phyloP scores from a whole-genome alignment of 257 asterid genomes.

The Scutellaria minor region DNA sequence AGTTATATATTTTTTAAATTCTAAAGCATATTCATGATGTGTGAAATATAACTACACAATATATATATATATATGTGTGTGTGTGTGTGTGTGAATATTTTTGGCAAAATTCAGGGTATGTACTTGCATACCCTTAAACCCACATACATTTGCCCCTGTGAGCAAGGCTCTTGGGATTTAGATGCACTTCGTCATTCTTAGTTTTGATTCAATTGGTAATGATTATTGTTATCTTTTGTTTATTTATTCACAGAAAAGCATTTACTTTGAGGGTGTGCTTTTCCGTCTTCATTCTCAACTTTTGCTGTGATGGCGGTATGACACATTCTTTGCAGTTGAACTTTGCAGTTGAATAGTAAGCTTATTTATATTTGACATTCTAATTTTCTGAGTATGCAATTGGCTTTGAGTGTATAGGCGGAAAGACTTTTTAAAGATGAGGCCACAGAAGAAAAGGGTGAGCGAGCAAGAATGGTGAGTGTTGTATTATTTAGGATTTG shows the following conservation, averaged over 20 bases:
- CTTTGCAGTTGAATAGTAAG: slow-evolving; percentile 23
- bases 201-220: no score
- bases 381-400: neutral
- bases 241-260: slow-evolving; percentile 22
- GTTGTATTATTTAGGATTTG: slow-evolving; percentile 2
- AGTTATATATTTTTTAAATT: no score
- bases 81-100: no score
- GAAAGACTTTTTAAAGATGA: slow-evolving; percentile 82
- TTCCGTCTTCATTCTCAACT: slow-evolving; percentile 23
- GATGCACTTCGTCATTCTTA: no score
- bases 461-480: slow-evolving; percentile 93
- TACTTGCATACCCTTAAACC: no score
- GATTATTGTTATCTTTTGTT: neutral
- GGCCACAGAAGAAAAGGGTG: slow-evolving; percentile 96
- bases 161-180: no score
- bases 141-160: no score
- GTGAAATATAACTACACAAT: no score
- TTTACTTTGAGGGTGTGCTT: slow-evolving; percentile 6
- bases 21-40: no score
- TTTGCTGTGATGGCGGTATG: slow-evolving; percentile 46
- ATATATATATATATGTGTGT: no score
- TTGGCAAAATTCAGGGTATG: no score
- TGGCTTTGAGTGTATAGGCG: slow-evolving; percentile 43
- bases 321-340: slow-evolving; percentile 22
- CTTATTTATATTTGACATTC: neutral